phyloP scores from a whole-genome alignment of 805 yeast species.

The Pichia ethanolica region DNA sequence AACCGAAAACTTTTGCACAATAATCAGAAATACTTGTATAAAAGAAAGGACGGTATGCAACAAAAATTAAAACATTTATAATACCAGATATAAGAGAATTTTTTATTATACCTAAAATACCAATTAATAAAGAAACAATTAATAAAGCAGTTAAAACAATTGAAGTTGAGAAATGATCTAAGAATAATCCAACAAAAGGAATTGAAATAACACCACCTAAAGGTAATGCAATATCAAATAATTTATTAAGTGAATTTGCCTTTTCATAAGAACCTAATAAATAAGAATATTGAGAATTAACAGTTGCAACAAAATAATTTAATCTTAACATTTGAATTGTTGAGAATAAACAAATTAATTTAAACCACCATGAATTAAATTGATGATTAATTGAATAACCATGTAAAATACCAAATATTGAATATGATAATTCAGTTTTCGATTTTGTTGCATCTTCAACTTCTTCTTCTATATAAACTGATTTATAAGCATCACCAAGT shows the following conservation, averaged over 20 bases:
- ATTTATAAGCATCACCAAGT: conserved; percentile 49
- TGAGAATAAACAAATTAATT: conserved; percentile 41
- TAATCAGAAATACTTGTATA: conserved; percentile 51
- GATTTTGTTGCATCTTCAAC: conserved; percentile 27
- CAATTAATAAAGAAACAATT: conserved; percentile 36
- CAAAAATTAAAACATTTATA: conserved; percentile 40
- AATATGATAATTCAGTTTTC: conserved; percentile 28
- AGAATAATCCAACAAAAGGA: conserved; percentile 45
- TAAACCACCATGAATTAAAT: conserved; percentile 46
- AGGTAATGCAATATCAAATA: conserved; percentile 49
- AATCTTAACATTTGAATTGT: conserved; percentile 50
- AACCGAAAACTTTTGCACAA: conserved; percentile 58
- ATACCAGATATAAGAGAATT: conserved; percentile 34
- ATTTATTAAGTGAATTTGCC: conserved; percentile 36
- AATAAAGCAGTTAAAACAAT: conserved; percentile 35
- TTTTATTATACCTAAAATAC: conserved; percentile 41
- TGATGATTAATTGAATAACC: conserved; percentile 44
- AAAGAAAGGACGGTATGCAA: conserved; percentile 49
- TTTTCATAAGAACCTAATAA: conserved; percentile 32
- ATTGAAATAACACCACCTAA: conserved; percentile 48
- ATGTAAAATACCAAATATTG: conserved; percentile 48
- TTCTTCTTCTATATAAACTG: conserved; percentile 46
- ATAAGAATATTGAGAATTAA: conserved; percentile 46
- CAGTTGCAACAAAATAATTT: conserved; percentile 53
- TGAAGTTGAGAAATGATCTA: conserved; percentile 43